phyloP scores from a whole-genome alignment of 2,329 filamentous ascomycete species.

The Sporothrix brunneoviolacea region DNA sequence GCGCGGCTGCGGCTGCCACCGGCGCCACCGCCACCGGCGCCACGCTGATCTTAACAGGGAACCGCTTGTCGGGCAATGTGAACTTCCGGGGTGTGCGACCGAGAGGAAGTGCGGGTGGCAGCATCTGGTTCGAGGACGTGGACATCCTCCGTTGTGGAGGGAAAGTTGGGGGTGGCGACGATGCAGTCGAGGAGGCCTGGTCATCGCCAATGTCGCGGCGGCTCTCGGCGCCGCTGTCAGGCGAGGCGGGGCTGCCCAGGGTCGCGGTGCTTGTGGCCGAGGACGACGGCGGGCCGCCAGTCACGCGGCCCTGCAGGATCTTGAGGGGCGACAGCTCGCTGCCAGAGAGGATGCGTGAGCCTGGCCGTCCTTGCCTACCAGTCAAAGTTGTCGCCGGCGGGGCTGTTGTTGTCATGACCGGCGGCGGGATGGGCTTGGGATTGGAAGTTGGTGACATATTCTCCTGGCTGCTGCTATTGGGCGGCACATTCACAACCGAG shows the following conservation, averaged over 20 bases:
- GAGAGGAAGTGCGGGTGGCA: constrained; percentile 26
- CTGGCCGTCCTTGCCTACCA: constrained; percentile 1
- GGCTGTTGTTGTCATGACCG: neutral
- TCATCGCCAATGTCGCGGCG: constrained; percentile 16
- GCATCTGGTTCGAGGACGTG: constrained; percentile 21
- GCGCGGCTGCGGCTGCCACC: constrained; percentile 9
- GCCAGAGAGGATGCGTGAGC: constrained; percentile 50
- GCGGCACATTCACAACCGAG: constrained; percentile 18
- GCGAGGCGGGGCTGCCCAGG: constrained; percentile 14
- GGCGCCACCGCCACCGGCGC: constrained; percentile 16
- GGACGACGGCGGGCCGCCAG: neutral
- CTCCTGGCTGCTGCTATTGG: constrained; percentile 29
- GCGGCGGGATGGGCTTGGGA: neutral
- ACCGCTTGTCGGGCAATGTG: constrained; percentile 47
- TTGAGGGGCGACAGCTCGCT: constrained; percentile 52
- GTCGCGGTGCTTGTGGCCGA: constrained; percentile 19
- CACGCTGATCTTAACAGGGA: constrained; percentile 51
- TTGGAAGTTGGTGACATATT: constrained; percentile 33
- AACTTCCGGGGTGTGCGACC: constrained; percentile 41
- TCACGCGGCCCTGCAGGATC: constrained; percentile 35
- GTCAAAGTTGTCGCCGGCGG: constrained; percentile 36
- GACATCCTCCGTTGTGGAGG: constrained; percentile 12
- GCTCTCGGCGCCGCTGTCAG: constrained; percentile 16
- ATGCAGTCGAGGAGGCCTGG: constrained; percentile 10
- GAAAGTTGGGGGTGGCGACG: constrained; percentile 18